Base-by-base conservation (phyloP, 768 basidiomycete genomes). In the Termitomyces sp. region DNA sequence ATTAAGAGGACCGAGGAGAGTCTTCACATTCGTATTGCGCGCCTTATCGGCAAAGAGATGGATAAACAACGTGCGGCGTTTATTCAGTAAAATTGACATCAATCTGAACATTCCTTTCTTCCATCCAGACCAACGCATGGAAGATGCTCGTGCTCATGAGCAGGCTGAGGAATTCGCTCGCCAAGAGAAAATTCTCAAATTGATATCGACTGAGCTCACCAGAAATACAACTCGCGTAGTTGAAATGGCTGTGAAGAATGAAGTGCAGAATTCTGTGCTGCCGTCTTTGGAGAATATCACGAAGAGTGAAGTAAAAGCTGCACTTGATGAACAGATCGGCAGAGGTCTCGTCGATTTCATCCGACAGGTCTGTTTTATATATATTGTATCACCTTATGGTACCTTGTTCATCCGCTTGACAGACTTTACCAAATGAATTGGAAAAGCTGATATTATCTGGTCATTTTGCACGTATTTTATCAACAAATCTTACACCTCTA, bases 141-240 rank as follows among this genome's bases (percentile, higher is more conserved):
- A 94, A 66, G 92, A 93, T 46, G 85, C 85, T 52, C 87, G 91
- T 61, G 81, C 79, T 27, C 83, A 85, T 58, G 91, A 93, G 63
- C 89, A 91, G 67, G 80, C 84, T 11, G 88, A 88, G 61, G 91
- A 93, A 67, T 91, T 91, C 61, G 78, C 85, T 41, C 84, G 92
- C 15, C 91, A 95, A 72, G 93, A 95, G 74, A 92, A 89, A 71
- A 91, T 94, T 61, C 76, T 94, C 66, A 93, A 93, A 74, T 76
- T 94, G 55, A 93, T 94, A 64, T 93, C 91, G 24, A 89, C 83
- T 1, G 90, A 93, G 71, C 78, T 94, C 53, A 93, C 89, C 9
- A 86, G 89, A 73, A 93, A 93, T 65, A 94, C 92, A 12, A 91
- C 91, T 11, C 83, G 91, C 13, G 89, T 93, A 50, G 93, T 95